Percentiles rank a stretch among this genome's conserved stretches.
These are phyloP conservation scores for Mycena polygramma DNA, from an alignment of 768 basidiomycete genomes.

Conservation along the genomic window DNA sequence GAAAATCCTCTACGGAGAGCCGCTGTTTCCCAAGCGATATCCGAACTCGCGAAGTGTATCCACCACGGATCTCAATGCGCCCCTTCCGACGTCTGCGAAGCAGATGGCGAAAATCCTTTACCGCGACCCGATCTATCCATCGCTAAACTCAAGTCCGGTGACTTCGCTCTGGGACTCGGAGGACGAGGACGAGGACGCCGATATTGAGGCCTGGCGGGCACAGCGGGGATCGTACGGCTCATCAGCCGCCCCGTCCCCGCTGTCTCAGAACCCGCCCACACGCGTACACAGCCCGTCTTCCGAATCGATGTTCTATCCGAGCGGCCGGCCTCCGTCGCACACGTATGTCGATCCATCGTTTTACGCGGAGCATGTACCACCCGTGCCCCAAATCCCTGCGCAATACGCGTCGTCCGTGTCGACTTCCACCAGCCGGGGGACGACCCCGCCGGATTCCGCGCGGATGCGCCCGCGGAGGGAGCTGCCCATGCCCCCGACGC, in stretches of 20 bases:
- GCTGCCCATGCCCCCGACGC: constrained; percentile 37
- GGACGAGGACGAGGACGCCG: constrained; percentile 47
- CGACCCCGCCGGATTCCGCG: constrained; percentile 36
- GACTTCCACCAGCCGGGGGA: constrained; percentile 20
- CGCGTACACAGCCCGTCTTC: constrained; percentile 59
- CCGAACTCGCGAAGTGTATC: constrained; percentile 35
- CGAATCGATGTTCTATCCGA: constrained; percentile 62
- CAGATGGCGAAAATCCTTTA: constrained; percentile 59
- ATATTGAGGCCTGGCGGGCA: constrained; percentile 37
- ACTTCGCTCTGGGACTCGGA: constrained; percentile 46
- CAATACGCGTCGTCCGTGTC: constrained; percentile 41
- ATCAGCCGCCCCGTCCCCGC: constrained; percentile 39
- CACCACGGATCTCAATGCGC: constrained; percentile 47
- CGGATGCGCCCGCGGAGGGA: constrained; percentile 29
- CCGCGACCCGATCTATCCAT: constrained; percentile 56
- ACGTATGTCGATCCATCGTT: constrained; percentile 58
- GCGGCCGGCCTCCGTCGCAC: constrained; percentile 60
- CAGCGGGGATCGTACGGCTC: constrained; percentile 25
- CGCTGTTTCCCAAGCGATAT: constrained; percentile 61
- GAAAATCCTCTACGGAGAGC: constrained; percentile 71
- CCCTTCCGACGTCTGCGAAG: constrained; percentile 50
- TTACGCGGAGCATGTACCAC: constrained; percentile 50
- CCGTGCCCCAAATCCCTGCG: constrained; percentile 55
- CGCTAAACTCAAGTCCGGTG: constrained; percentile 46
- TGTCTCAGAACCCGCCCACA: constrained; percentile 44